Evolutionary conservation across 2,329 filamentous ascomycete genomes (phyloP).

Genomic region (Alternaria burnsii): DNA sequence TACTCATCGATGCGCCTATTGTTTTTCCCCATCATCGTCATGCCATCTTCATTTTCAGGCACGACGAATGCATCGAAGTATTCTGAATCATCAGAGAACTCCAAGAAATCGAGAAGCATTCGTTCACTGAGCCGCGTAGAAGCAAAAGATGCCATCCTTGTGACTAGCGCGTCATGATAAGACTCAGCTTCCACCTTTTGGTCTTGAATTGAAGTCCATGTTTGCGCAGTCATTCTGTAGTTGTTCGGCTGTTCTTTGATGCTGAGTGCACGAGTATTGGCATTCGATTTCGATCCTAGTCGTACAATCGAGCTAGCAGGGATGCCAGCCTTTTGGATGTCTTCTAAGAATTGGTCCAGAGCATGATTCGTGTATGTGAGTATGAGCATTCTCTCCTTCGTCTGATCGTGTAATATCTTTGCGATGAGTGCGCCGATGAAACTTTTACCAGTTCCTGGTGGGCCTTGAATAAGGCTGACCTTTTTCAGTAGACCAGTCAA

Average conservation of each 20-base stretch:
- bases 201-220: constrained; percentile 55
- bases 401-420: constrained; percentile 63
- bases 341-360: constrained; percentile 63
- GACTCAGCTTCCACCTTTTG: constrained; percentile 51
- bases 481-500: constrained; percentile 61
- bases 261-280: constrained; percentile 58
- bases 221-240: constrained; percentile 43
- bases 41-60: constrained; percentile 58
- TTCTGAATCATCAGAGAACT: constrained; percentile 62
- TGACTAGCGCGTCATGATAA: constrained; percentile 35
- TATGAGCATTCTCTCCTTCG: constrained; percentile 65
- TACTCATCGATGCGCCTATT: constrained; percentile 56
- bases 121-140: constrained; percentile 10
- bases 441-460: constrained; percentile 81
- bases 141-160: constrained; percentile 23
- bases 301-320: constrained; percentile 62
- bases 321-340: constrained; percentile 69
- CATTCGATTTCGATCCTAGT: constrained; percentile 67
- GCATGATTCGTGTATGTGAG: constrained; percentile 71
- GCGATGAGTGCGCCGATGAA: constrained; percentile 71
- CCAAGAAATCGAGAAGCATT: constrained; percentile 57
- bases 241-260: constrained; percentile 54
- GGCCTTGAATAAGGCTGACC: constrained; percentile 74
- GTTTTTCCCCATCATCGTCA: constrained; percentile 55
- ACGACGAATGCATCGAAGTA: constrained; percentile 67